phyloP scores from a whole-genome alignment of 805 yeast species.

The Ogataea dorogensis region DNA sequence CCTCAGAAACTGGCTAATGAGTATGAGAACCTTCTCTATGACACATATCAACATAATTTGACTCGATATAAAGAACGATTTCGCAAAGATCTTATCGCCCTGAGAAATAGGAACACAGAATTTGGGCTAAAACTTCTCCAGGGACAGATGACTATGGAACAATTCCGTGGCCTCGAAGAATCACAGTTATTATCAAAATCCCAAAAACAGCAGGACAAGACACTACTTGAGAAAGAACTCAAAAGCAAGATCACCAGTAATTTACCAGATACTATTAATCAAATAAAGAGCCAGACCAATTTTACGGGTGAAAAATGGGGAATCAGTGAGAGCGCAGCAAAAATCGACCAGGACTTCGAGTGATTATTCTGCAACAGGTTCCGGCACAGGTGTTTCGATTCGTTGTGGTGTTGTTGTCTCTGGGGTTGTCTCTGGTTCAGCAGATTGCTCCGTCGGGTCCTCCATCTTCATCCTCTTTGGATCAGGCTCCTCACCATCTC shows the following conservation, averaged over 20 bases:
- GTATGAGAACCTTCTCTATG: slow-evolving; percentile 29
- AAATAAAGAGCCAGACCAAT: slow-evolving; percentile 27
- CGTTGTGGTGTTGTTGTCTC: background rate
- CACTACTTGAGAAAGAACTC: slow-evolving; percentile 31
- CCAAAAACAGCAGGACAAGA: slow-evolving; percentile 30
- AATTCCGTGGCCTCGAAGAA: slow-evolving; percentile 24
- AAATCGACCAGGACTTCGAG: slow-evolving; percentile 31
- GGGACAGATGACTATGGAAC: slow-evolving; percentile 21
- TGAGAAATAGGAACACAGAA: slow-evolving; percentile 27
- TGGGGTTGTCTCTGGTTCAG: background rate
- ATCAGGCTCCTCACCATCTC: no score
- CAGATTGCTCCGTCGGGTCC: no score
- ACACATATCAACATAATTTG: slow-evolving; percentile 16
- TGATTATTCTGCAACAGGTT: no score
- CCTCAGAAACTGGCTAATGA: slow-evolving; percentile 13
- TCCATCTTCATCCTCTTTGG: background rate
- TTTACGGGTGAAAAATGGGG: slow-evolving; percentile 36
- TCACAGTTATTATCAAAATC: slow-evolving; percentile 27
- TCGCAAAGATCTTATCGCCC: slow-evolving; percentile 33
- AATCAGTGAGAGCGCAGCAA: slow-evolving; percentile 35
- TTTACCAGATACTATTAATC: slow-evolving; percentile 29
- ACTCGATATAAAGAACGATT: slow-evolving; percentile 28
- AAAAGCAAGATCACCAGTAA: slow-evolving; percentile 28
- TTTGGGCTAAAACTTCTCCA: slow-evolving; percentile 24
- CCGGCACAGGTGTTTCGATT: no score